A percentile compares a stretch with the other conserved stretches of the same genome.
These are phyloP conservation scores for Nicotiana benthamiana DNA, from an alignment of 257 asterid species.

Conservation along the genomic window DNA sequence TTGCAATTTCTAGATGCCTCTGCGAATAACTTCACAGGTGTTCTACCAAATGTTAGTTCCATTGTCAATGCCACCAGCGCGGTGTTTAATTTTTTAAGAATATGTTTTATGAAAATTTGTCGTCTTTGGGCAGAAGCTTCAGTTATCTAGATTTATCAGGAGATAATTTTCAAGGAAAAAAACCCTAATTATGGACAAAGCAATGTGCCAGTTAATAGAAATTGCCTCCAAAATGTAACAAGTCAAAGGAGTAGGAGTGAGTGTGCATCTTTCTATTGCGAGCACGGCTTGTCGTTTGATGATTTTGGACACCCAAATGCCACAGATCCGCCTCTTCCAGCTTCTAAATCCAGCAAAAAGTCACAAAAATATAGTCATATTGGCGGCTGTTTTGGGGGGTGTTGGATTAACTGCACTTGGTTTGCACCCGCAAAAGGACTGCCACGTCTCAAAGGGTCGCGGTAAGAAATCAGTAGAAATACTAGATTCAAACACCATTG, in stretches of 20 bases:
- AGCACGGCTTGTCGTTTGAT: slow-evolving; percentile 62
- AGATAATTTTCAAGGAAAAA: slow-evolving; percentile 71
- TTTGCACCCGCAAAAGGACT: slow-evolving; percentile 56
- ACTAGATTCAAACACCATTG: no score
- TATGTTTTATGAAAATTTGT: slow-evolving; percentile 59
- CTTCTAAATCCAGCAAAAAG: slow-evolving; percentile 29
- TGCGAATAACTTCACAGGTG: slow-evolving; percentile 67
- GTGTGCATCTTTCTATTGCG: slow-evolving; percentile 62
- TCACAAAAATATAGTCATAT: slow-evolving; percentile 35
- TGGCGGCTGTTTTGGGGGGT: slow-evolving; percentile 73
- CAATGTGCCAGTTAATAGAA: slow-evolving; percentile 26
- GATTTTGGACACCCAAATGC: slow-evolving; percentile 58
- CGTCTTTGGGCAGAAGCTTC: slow-evolving; percentile 45
- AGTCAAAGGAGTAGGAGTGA: slow-evolving; percentile 53
- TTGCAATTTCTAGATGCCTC: slow-evolving; percentile 65
- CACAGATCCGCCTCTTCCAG: slow-evolving; percentile 38
- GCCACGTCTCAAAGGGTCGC: slow-evolving; percentile 45
- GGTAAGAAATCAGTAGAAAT: no score
- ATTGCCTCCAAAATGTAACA: slow-evolving; percentile 56
- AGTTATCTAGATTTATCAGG: slow-evolving; percentile 50
- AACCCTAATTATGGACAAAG: slow-evolving; percentile 49
- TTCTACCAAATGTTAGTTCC: slow-evolving; percentile 36
- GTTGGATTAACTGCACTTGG: slow-evolving; percentile 41
- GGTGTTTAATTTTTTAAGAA: slow-evolving; percentile 53
- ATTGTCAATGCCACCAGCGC: slow-evolving; percentile 30